Percentiles rank a stretch among this genome's conserved stretches.
Evolutionary conservation across 1,284 basidiomycete genomes (phyloP).

Genomic region (Porodaedalea pini): DNA sequence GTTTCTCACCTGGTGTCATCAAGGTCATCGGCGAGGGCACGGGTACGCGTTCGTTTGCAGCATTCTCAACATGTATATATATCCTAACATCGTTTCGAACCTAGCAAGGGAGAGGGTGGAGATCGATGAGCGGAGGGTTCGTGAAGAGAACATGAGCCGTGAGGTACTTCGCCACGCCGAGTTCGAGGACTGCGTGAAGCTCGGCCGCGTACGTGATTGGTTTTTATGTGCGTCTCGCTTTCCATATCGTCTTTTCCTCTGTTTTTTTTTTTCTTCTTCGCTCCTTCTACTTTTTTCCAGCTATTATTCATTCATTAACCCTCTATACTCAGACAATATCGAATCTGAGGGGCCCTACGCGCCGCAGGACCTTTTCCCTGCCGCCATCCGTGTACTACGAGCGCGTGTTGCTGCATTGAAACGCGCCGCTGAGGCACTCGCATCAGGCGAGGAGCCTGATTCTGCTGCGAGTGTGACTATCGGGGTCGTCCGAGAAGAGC

Average conservation of each 20-base stretch:
- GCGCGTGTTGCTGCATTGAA: conserved; percentile 68
- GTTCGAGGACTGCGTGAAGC: conserved; percentile 81
- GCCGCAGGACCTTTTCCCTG: conserved; percentile 81
- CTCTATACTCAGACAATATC: conserved; percentile 62
- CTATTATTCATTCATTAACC: background rate
- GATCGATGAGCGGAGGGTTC: conserved; percentile 61
- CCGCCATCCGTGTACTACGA: conserved; percentile 82
- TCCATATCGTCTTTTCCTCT: background rate
- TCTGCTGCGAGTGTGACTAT: background rate
- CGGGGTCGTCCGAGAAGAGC: background rate
- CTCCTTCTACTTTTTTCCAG: background rate
- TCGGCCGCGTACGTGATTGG: conserved; percentile 87
- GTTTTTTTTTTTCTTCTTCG: background rate
- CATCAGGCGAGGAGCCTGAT: conserved; percentile 4
- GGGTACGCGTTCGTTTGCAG: conserved; percentile 15
- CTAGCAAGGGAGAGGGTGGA: conserved; percentile 42
- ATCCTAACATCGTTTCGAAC: background rate
- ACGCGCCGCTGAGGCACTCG: conserved; percentile 53
- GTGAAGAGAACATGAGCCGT: conserved; percentile 88
- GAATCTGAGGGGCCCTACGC: conserved; percentile 89
- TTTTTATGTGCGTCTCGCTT: conserved; percentile 84
- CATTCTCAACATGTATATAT: background rate
- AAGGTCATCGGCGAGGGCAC: conserved; percentile 54
- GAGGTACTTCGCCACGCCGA: conserved; percentile 93
- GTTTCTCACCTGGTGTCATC: conserved; percentile 91